Evolutionary conservation across 192 early-diverging fungal genomes (phyloP).

Genomic region (Backusella parvicylindrica): DNA sequence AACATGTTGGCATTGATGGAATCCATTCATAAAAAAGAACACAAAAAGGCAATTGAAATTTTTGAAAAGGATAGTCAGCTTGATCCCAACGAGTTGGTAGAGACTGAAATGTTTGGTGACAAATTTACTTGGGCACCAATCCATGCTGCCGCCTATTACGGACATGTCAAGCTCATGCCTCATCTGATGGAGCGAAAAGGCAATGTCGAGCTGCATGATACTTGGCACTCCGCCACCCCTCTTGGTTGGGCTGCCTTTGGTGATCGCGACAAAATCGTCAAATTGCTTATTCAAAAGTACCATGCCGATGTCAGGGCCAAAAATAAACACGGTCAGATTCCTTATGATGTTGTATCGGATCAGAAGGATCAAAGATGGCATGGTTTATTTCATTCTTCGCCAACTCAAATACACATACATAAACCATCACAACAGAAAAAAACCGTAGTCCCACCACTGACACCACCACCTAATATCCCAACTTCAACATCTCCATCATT

Average conservation of each 20-base stretch:
- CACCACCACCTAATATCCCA: too few species aligned
- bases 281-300: slow-evolving; percentile 71
- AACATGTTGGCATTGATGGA: background rate
- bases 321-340: slow-evolving; percentile 76
- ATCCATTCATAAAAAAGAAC: slow-evolving; percentile 10
- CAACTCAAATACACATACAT: background rate
- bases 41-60: slow-evolving; percentile 4
- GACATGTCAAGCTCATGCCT: slow-evolving; percentile 60
- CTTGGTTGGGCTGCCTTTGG: slow-evolving; percentile 92
- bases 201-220: slow-evolving; percentile 78
- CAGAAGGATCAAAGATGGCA: slow-evolving; percentile 32
- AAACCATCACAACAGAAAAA: background rate
- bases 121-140: slow-evolving; percentile 81
- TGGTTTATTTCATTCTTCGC: slow-evolving; percentile 21
- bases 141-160: slow-evolving; percentile 85
- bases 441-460: background rate
- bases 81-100: slow-evolving; percentile 25
- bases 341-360: slow-evolving; percentile 78
- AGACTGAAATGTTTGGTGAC: slow-evolving; percentile 40
- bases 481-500: background rate
- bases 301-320: slow-evolving; percentile 69
- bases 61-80: slow-evolving; percentile 8
- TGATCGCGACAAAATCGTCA: slow-evolving; percentile 62
- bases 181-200: slow-evolving; percentile 72
- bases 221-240: slow-evolving; percentile 79